Conservation (phyloP, 2,329 filamentous ascomycete genomes). For the Arachnomyces sp. region DNA sequence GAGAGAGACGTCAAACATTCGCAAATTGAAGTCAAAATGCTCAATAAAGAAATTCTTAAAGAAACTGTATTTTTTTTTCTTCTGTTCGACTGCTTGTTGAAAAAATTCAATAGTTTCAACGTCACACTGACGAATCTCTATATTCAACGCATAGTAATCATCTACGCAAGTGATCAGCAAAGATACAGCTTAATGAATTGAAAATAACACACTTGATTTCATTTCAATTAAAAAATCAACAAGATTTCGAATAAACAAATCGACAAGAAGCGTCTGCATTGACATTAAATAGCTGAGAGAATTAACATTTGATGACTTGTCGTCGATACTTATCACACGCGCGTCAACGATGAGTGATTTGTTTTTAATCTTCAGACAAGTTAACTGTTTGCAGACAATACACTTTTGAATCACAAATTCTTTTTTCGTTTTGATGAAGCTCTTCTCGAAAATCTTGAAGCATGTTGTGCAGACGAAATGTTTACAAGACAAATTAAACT, state of each 20-base stretch:
- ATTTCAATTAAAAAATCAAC: constrained; percentile 10
- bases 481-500: constrained; percentile 15
- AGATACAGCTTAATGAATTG: not conserved
- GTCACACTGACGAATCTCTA: constrained; percentile 2
- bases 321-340: constrained; percentile 20
- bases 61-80: not conserved
- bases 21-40: not conserved
- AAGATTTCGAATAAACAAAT: constrained; percentile 8
- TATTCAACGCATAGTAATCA: constrained; percentile 2
- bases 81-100: not conserved
- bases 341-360: constrained; percentile 19
- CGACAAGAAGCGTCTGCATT: constrained; percentile 9
- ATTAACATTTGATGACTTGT: constrained; percentile 18
- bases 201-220: constrained; percentile 11
- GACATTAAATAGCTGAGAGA: constrained; percentile 11
- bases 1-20: constrained; percentile 4
- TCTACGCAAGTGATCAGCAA: not conserved
- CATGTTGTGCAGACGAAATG: constrained; percentile 18
- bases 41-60: not conserved
- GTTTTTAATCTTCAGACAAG: constrained; percentile 13
- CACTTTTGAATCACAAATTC: constrained; percentile 2
- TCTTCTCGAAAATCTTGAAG: constrained; percentile 13
- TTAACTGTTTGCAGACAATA: not conserved
- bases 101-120: not conserved
- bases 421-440: constrained; percentile 1